Evolutionary conservation across 805 yeast genomes (phyloP), one percentile per base, ranked within the genome.

Genomic region (Brettanomyces naardenensis): DNA sequence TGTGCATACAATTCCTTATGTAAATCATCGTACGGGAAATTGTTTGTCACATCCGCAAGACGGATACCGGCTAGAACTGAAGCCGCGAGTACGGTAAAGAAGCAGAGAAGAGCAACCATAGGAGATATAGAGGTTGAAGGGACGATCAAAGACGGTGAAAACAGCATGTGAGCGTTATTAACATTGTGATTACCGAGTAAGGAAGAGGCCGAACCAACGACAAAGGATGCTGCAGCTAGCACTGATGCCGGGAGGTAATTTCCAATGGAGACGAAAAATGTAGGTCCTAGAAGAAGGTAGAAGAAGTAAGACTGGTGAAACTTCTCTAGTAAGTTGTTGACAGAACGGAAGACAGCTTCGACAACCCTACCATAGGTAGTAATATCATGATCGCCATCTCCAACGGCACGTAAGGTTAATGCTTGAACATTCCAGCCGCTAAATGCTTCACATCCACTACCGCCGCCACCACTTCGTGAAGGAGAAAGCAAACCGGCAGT

Each of bases 401-500:
- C 64, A 1, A 58, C 62, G 0, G 95, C 97, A 39, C 73, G 71
- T 25, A 92, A 53, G 0, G 96, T 85, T 17, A 92, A 58, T 0
- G 97, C 81, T 59, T 90, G 97, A 41, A 92, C 83, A 55, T 94
- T 81, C 95, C 95, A 92, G 4, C 97, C 97, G 37, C 92, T 80
- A 54, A 90, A 92, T 11, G 90, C 87, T 54, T 90, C 97, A 48
- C 88, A 78, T n/a, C 92, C 85, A 29, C 78, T 69, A 26, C 56
- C 56, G 14, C 56, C 56, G 14, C 56, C 56, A 15, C 49, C 54
- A 15, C 37, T 20, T 19, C 44, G 37, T 7, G 35, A 43, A 3
- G 42, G 47, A 4, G 47, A 44, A 9, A 51, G 19, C 6, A 84
- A 57, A 1, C 97, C 97, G 0, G 95, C 71, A 5, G 77, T 52